phyloP scores from a whole-genome alignment of 2,329 filamentous ascomycete species.

The Gnomoniopsis sp. region DNA sequence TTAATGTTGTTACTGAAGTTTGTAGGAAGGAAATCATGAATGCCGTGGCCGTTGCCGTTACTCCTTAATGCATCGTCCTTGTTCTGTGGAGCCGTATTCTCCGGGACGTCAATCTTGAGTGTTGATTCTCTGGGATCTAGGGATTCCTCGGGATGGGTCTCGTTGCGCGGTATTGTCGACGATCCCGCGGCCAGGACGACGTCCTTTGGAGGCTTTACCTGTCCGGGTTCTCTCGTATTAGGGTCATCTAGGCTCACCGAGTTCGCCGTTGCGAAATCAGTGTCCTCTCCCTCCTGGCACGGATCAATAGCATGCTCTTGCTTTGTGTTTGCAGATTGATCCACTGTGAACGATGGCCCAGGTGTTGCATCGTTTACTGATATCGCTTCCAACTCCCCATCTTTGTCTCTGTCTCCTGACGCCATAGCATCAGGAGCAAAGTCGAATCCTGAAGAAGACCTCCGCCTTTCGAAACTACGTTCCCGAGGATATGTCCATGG shows the following conservation, averaged over 20 bases:
- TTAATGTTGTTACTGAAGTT: neutral
- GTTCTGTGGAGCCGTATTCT: neutral
- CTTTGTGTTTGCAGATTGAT: neutral
- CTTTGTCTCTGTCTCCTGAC: neutral
- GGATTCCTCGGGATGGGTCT: neutral
- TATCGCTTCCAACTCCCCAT: neutral
- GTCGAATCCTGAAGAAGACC: conserved; percentile 34
- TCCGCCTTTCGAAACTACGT: conserved; percentile 21
- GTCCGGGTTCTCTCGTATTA: conserved; percentile 19
- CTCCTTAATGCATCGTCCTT: neutral
- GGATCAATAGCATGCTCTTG: neutral
- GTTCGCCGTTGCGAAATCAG: neutral
- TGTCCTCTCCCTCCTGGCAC: neutral
- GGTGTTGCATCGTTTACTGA: neutral
- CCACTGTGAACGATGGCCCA: neutral
- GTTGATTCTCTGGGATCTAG: neutral
- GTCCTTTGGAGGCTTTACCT: neutral
- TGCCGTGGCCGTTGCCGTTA: neutral
- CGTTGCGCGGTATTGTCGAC: neutral
- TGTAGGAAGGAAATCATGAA: neutral
- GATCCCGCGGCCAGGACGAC: neutral
- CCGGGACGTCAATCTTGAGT: neutral
- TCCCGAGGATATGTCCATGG: conserved; percentile 19
- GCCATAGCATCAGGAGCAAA: conserved; percentile 30
- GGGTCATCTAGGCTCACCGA: neutral